phyloP scores from a whole-genome alignment of 2,329 filamentous ascomycete species.

The Dothiorella sarmentorum region DNA sequence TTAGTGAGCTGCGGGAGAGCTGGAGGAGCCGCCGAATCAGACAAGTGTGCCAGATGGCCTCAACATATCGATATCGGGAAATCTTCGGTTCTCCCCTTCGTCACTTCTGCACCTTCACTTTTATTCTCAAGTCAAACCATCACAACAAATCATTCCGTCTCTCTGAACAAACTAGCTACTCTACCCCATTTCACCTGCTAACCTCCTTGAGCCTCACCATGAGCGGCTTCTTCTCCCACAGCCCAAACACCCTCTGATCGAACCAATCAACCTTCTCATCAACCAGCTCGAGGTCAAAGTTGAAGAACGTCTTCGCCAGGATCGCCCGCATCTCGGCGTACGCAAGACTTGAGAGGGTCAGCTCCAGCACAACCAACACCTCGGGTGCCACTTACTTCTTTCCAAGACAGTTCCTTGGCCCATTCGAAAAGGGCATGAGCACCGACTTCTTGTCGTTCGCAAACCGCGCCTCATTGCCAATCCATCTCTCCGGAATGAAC shows the following conservation, averaged over 20 bases:
- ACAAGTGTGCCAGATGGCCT: conserved; percentile 16
- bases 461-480: conserved; percentile 25
- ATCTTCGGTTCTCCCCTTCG: not conserved
- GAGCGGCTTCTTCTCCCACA: conserved; percentile 34
- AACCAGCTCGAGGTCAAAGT: conserved; percentile 38
- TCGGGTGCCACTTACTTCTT: conserved; percentile 32
- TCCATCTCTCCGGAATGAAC: conserved; percentile 37
- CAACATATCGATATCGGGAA: not conserved
- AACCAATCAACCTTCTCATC: conserved; percentile 39
- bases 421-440: conserved; percentile 34
- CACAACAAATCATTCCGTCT: too few species aligned
- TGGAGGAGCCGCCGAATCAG: not conserved
- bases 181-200: not conserved
- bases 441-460: conserved; percentile 29
- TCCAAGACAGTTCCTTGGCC: conserved; percentile 37
- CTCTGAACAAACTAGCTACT: too few species aligned
- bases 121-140: too few species aligned
- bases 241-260: conserved; percentile 28
- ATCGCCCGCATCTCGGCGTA: conserved; percentile 39
- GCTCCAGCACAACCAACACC: not conserved
- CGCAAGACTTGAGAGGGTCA: conserved; percentile 28
- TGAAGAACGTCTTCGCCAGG: conserved; percentile 39
- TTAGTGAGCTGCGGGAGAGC: conserved; percentile 5
- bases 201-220: conserved; percentile 26
- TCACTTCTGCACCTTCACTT: too few species aligned